Evolutionary conservation across 345 rosid genomes (phyloP), one percentile per base, ranked within the genome.

Genomic region (Syzygium grande): DNA sequence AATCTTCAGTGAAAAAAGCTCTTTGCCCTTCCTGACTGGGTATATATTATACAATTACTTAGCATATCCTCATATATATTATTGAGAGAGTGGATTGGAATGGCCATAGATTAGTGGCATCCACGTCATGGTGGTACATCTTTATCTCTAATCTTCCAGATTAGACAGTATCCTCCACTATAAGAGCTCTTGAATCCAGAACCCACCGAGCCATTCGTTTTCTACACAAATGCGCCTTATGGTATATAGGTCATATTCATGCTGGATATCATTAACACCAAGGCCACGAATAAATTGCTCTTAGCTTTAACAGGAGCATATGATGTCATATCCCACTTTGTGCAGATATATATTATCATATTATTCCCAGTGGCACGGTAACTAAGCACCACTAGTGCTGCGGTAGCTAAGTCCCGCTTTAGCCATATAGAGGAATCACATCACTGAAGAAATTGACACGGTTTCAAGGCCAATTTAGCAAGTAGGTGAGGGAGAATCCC

Each of bases 51-150:
- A 73, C 83, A 19, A 38, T 73, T 73, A 38, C 49, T 25, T 19
- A 34, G 38, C 59, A 38, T 19, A 34, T 34, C 49, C 49, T 38
- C 43, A 5, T 73, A 73, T 73, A 34, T 34, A 19, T 38, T 73
- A 73, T 73, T 38, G 52, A 84, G 38, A n/a, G 29, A 86, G 56
- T 25, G 87, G 86, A 93, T 96, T 93, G 96, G 92, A 90, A 88
- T 89, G 94, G 85, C 92, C 95, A 95, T 88, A 92, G 86, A 54
- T 87, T 89, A 91, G 96, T 95, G 98, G 92, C 84, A 58, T 94
- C 95, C 96, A 94, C 92, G 89, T 91, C 92, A 93, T 87, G 9
- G 25, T 85, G 84, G 86, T 88, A 87, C 86, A 80, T 51, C 77
- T 52, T 84, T 73, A 73, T 34, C 15, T 73, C 49, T 73, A 19